Evolutionary conservation across 108 stramenopile species (phyloP).

Genomic region (Cyclotella kingstonii): DNA sequence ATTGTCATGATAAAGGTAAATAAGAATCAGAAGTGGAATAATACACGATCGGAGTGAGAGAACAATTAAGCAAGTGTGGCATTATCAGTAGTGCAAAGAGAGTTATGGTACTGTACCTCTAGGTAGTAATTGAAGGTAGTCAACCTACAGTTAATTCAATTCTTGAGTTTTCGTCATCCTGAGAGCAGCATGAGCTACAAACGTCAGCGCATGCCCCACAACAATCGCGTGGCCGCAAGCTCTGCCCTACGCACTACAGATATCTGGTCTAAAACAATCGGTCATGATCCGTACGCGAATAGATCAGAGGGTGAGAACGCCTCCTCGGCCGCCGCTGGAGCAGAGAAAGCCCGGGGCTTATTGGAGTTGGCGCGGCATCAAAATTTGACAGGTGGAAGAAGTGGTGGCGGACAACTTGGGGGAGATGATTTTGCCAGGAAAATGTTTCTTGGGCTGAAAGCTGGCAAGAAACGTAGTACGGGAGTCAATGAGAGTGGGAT

Average conservation of each 20-base stretch:
- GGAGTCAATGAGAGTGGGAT: conserved; percentile 13
- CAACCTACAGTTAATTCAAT: too few species aligned
- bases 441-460: conserved; percentile 77
- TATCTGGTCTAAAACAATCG: conserved; percentile 85
- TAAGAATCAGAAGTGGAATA: too few species aligned
- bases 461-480: conserved; percentile 61
- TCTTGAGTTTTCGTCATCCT: too few species aligned
- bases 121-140: too few species aligned
- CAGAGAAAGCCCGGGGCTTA: conserved; percentile 65
- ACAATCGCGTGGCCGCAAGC: conserved; percentile 83
- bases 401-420: conserved; percentile 48
- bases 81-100: too few species aligned
- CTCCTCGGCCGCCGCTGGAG: conserved; percentile 36
- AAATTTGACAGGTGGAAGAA: conserved; percentile 59
- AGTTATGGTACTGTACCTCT: too few species aligned
- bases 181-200: conserved; percentile 31
- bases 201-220: conserved; percentile 79
- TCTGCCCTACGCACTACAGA: conserved; percentile 65
- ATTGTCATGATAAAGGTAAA: too few species aligned
- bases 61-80: too few species aligned
- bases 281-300: conserved; percentile 74
- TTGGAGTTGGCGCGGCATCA: conserved; percentile 76
- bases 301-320: conserved; percentile 21
- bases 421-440: conserved; percentile 77
- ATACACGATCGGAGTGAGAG: too few species aligned